These are phyloP conservation scores for Aspergillus caelatus DNA, from an alignment of 2,329 filamentous ascomycete genomes.

Conservation along the genomic window DNA sequence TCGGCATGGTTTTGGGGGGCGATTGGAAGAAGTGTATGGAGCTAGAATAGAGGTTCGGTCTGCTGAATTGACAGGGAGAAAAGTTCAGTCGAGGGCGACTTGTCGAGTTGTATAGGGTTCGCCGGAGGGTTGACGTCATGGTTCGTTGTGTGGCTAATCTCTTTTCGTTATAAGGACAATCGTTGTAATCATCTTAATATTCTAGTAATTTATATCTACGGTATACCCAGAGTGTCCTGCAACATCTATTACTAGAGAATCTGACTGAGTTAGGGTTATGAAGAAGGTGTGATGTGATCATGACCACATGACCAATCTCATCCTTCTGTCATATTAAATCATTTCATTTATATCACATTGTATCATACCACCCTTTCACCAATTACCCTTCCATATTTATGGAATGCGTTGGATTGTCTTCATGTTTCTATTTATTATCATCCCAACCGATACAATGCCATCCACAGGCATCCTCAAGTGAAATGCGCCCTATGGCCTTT, in stretches of 20 bases:
- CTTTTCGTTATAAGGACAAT: background rate
- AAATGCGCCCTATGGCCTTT: background rate
- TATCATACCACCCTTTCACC: background rate
- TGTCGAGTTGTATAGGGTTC: background rate
- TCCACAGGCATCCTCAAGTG: background rate
- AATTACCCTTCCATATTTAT: background rate
- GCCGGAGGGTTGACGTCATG: background rate
- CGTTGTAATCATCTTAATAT: background rate
- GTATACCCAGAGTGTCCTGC: background rate
- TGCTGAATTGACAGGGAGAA: background rate
- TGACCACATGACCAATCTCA: background rate
- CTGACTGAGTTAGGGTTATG: background rate
- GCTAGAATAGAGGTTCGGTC: background rate
- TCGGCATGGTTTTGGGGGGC: constrained; percentile 26
- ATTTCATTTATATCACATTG: background rate
- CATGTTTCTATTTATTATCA: background rate
- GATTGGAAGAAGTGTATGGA: background rate
- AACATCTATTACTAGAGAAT: background rate
- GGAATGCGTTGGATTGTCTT: background rate
- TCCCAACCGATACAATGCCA: background rate
- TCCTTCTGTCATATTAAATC: background rate
- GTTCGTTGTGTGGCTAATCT: background rate
- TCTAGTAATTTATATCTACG: background rate
- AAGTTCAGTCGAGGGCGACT: background rate
- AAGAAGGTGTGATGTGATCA: background rate